Base-by-base conservation (phyloP, 768 basidiomycete species). In the Suillus paluster region DNA sequence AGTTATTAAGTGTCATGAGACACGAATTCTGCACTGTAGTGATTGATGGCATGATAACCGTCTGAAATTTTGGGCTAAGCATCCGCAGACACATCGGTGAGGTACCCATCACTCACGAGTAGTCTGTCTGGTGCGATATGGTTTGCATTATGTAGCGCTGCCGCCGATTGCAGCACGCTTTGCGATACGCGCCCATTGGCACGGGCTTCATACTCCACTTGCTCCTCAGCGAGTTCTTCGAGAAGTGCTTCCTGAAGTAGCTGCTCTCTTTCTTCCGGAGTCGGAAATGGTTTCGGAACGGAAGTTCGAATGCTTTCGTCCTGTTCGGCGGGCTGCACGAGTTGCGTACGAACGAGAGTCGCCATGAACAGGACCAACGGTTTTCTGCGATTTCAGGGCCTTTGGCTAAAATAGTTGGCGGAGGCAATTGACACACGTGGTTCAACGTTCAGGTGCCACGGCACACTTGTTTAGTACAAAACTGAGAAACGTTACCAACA, bases 31-130 rank as follows among this genome's bases (percentile, higher is more conserved):
- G 88, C 36, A 94, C 90, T 59, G 84, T 81, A 15, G 82, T 78
- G 65, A 94, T 87, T n/a, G 91, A 92, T 10, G 89, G 85, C 66
- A 88, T 77, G 39, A 92, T 76, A 65, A 90, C 86, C 63, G 80
- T 81, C 85, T 89, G 69, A 42, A 65, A 39, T 56, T 36, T 34
- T 12, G 19, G 23, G 38, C 54, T 55, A 19, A 55, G 38, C 17
- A 39, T 55, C 23, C 10, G 23, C 23, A 39, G 38, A 55, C 15
- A 36, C 14, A 2, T 55, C 10, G 11, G 5, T 39, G 11, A 39
- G 23, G 17, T 15, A 54, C 15, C 21, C 15, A 55, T 55, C 25
- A 55, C 54, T 55, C 23, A 55, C 54, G 17, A 25, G 38, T 21
- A 55, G 17, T 25, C 17, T 55, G 19, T 55, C 54, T 39, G 54